phyloP scores from a whole-genome alignment of 441 rosid species.

The Melastoma candidum region DNA sequence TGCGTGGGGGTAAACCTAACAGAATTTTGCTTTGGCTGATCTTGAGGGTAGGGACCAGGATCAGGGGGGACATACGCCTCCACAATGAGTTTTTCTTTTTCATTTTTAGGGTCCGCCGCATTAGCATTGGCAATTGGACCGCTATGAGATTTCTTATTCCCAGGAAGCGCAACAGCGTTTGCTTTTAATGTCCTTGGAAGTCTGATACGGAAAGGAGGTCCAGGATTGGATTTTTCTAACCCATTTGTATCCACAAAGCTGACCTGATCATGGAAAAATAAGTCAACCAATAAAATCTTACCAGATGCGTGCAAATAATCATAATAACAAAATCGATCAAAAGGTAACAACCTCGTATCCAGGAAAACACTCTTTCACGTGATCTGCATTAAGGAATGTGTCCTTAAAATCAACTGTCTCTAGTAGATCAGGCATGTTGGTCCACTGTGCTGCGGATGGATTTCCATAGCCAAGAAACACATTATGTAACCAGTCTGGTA shows the following conservation, averaged over 20 bases:
- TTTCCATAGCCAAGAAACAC: constrained; percentile 94
- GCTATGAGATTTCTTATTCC: constrained; percentile 44
- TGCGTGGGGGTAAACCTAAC: constrained; percentile 94
- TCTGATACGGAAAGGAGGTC: constrained; percentile 73
- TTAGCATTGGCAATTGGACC: constrained; percentile 37
- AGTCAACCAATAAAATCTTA: constrained; percentile 3
- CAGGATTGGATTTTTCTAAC: constrained; percentile 49
- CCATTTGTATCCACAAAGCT: constrained; percentile 65
- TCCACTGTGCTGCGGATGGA: constrained; percentile 99
- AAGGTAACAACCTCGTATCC: constrained; percentile 60
- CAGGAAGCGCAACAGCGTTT: constrained; percentile 63
- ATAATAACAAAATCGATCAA: constrained; percentile 2
- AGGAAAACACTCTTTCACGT: constrained; percentile 68
- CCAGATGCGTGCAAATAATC: constrained; percentile 3
- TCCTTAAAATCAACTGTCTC: constrained; percentile 91
- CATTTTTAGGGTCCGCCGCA: constrained; percentile 36
- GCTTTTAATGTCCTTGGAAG: constrained; percentile 76
- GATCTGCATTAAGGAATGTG: constrained; percentile 75
- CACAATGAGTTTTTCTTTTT: constrained; percentile 69
- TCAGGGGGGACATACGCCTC: constrained; percentile 91
- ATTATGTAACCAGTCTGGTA: constrained; percentile 97
- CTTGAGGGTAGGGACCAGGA: constrained; percentile 99
- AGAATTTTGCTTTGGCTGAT: constrained; percentile 95
- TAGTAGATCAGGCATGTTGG: constrained; percentile 91
- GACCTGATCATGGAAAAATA: constrained; percentile 35